A percentile compares a stretch with the other conserved stretches of the same genome.
phyloP scores from a whole-genome alignment of 805 yeast genomes.

The Cyberlindnera bimundalis region DNA sequence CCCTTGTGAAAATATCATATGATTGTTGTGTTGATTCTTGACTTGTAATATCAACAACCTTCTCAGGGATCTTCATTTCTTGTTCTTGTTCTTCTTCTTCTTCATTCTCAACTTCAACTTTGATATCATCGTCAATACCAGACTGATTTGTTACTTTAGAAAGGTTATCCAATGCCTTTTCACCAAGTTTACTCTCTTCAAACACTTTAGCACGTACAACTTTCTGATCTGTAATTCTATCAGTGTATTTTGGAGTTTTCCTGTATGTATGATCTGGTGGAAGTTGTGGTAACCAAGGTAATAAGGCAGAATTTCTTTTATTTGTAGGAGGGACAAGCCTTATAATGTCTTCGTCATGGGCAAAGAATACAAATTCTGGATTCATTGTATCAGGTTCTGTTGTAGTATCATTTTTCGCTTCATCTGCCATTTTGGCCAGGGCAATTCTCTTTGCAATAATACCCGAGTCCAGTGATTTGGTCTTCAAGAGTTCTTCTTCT shows the following conservation, averaged over 20 bases:
- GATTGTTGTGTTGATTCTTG: background rate
- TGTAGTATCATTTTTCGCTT: constrained; percentile 9
- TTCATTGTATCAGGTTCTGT: constrained; percentile 33
- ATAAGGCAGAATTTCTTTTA: constrained; percentile 45
- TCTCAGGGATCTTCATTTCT: background rate
- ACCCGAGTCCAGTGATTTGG: constrained; percentile 20
- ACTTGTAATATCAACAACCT: too few relatives aligned
- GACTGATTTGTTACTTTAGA: constrained; percentile 25
- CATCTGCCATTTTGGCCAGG: constrained; percentile 16
- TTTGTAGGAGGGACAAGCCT: constrained; percentile 53
- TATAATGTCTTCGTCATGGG: constrained; percentile 48
- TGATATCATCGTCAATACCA: background rate
- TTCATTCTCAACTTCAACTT: background rate
- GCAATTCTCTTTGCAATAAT: constrained; percentile 17
- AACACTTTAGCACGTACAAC: constrained; percentile 68
- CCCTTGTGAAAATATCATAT: constrained; percentile 2
- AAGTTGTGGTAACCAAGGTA: constrained; percentile 76
- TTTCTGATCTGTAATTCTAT: constrained; percentile 65
- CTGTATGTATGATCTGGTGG: constrained; percentile 95
- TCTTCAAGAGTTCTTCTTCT: constrained; percentile 32
- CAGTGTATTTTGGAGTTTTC: constrained; percentile 66
- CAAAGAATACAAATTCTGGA: constrained; percentile 51
- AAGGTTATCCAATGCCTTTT: constrained; percentile 65
- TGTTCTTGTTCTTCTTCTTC: background rate
- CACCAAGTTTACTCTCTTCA: constrained; percentile 78